Evolutionary conservation across 371 early-diverging fungal genomes (phyloP).

Genomic region (Circinella minor): DNA sequence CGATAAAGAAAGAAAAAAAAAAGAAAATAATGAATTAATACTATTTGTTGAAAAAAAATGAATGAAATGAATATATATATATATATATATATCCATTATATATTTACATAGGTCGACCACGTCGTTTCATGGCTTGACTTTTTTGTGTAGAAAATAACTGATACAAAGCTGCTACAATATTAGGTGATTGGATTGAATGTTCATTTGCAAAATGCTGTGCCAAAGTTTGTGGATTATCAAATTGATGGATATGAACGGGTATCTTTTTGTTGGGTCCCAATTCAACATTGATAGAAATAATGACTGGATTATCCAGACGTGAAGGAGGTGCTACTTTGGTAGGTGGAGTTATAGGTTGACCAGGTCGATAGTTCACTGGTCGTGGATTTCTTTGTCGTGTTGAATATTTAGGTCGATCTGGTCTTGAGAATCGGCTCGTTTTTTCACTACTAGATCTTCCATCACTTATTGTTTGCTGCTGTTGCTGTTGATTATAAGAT

Average conservation of each 20-base stretch:
- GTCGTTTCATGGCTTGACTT: constrained; percentile 14
- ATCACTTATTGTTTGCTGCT: not conserved
- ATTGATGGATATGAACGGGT: constrained; percentile 21
- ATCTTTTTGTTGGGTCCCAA: constrained; percentile 17
- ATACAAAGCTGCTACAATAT: constrained; percentile 15
- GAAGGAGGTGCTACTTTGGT: constrained; percentile 17
- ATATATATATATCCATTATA: too few species aligned
- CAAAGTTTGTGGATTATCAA: constrained; percentile 22
- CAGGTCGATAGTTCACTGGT: constrained; percentile 14
- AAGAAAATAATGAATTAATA: too few species aligned
- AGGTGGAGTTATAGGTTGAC: constrained; percentile 10
- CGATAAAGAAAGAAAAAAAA: too few species aligned
- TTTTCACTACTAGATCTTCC: not conserved
- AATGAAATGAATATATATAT: too few species aligned
- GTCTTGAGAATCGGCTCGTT: constrained; percentile 11
- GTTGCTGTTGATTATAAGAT: not conserved
- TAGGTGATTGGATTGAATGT: constrained; percentile 12
- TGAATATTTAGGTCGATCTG: constrained; percentile 18
- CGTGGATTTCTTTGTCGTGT: not conserved
- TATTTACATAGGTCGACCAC: not conserved
- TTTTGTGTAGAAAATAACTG: constrained; percentile 21
- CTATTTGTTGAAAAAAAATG: too few species aligned
- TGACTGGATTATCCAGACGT: constrained; percentile 19
- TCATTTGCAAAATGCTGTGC: constrained; percentile 17
- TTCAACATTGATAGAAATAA: constrained; percentile 27